Base-by-base conservation (phyloP, 2,329 filamentous ascomycete genomes). In the Lachnellula subtilissima region DNA sequence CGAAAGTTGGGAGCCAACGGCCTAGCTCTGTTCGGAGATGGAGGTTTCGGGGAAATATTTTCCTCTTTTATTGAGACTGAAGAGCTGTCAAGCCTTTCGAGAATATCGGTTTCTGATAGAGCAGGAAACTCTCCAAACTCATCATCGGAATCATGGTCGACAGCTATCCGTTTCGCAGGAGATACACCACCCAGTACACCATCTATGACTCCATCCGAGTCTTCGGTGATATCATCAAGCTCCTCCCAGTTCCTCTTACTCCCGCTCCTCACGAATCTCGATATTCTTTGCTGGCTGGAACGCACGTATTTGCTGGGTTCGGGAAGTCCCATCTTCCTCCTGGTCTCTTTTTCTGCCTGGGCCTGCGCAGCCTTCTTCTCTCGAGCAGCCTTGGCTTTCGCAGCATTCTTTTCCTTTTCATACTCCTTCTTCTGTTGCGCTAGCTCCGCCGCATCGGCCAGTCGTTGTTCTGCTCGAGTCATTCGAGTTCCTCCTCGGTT, bases 311-410 rank as follows among this genome's bases (percentile, higher is more conserved):
- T 63, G 12, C 73, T 74, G n/a, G 80, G 73, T 4, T 83, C 69
- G 14, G 83, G 83, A 56, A 82, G 55, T 0, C 82, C 79, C 53
- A 73, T 76, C 59, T 73, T 78, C 63, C 71, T 79, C 70, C 76
- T 81, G 51, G 73, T 75, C n/a, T 78, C 75, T 46, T 70, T 72
- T 56, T 78, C 76, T 7, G 74, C 74, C 25, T 74, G 67, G 49
- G 81, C 80, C 64, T 78, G 83, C 15, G 76, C 78, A 57, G 76
- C 78, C 67, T 82, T 84, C 69, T 76, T 80, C 40, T 85, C 82
- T 23, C 81, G 70, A 2, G 75, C 74, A 8, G 73, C 66, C 52
- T 74, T 75, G 2, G 82, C 82, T 56, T 77, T 77, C 3, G 73
- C 62, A 77, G 79, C 66, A 74, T 77, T 63, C 79, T 79, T 23